Percentiles rank a stretch among this genome's conserved stretches.
Conservation (phyloP, 257 asterid species). For the Paraleonurus japonicus region DNA sequence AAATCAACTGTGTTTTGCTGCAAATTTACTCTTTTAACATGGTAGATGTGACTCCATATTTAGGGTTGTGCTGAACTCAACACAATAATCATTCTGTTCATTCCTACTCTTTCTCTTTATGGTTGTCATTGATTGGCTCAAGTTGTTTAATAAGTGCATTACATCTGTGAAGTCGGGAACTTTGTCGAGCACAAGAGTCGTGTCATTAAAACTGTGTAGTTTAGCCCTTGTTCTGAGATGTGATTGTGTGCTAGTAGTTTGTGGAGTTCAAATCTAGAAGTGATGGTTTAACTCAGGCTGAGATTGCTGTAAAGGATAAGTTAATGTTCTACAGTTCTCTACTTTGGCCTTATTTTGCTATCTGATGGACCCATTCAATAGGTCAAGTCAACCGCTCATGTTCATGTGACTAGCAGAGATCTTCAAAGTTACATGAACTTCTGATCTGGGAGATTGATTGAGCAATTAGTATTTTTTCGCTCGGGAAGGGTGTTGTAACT, state of each 20-base stretch:
- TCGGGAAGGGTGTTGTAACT: no score
- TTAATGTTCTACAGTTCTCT: background rate
- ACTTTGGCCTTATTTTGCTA: background rate
- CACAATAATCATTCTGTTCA: background rate
- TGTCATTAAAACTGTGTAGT: background rate
- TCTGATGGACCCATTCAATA: background rate
- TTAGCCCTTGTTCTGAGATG: background rate
- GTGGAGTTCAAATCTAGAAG: conserved; percentile 3
- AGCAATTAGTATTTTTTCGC: background rate
- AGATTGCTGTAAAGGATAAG: conserved; percentile 2
- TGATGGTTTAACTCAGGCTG: background rate
- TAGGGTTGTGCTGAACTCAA: background rate
- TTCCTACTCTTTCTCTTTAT: background rate
- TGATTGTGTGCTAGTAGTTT: background rate
- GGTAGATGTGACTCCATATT: conserved; percentile 11
- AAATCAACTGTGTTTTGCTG: conserved; percentile 19
- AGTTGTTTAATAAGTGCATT: background rate
- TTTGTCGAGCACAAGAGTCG: conserved; percentile 1
- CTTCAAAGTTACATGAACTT: background rate
- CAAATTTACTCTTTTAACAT: conserved; percentile 2
- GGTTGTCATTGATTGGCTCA: background rate
- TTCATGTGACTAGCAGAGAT: background rate
- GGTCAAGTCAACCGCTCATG: background rate
- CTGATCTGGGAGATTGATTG: background rate
- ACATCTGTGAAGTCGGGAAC: background rate